Evolutionary conservation across 1,284 basidiomycete species (phyloP), one percentile per base, ranked within the genome.

Genomic region (Ustilago lituana): DNA sequence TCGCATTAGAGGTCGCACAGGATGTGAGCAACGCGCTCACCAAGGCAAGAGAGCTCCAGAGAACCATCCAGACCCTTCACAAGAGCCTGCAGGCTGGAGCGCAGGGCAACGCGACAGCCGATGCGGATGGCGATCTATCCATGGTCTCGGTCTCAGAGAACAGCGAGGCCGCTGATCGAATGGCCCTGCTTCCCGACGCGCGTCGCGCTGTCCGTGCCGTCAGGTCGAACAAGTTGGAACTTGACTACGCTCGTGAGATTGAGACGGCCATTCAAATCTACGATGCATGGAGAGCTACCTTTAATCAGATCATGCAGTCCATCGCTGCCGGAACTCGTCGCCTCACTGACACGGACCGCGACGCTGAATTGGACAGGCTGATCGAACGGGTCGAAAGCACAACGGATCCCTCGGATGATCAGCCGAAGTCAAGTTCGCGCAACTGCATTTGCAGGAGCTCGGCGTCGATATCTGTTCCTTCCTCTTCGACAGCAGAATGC

Each of bases 381-480:
- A 63, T 63, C 11, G 71, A 70, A 38, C 58, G 49, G 17, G 68
- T 76, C 41, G 53, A 62, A 14, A 44, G 52, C 32, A 40, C 61
- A 2, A 66, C 61, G 15, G 61, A 61, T 31, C 60, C 64, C 6
- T 44, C 52, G 23, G 62, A 72, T 31, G 69, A 73, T 29, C 64
- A 72, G 54, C 33, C 46, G 10, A 49, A 39, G 29, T 35, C 47
- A 4, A 24, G n/a, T n/a, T 43, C 44, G 22, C 68, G 68, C 31
- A 62, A 75, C 35, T 81, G 79, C 52, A 32, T 81, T 15, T 81
- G 79, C 60, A 50, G 74, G 24, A 69, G 59, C 33, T 41, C 48
- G 12, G 44, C 24, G 14, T 55, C 55, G 17, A 57, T 69, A 26
- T n/a, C 40, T 6, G 38, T 64, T 5, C 60, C 60, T 17, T 63